Conservation (phyloP, 2,329 filamentous ascomycete species). For the Plectosphaerella cucumerina region DNA sequence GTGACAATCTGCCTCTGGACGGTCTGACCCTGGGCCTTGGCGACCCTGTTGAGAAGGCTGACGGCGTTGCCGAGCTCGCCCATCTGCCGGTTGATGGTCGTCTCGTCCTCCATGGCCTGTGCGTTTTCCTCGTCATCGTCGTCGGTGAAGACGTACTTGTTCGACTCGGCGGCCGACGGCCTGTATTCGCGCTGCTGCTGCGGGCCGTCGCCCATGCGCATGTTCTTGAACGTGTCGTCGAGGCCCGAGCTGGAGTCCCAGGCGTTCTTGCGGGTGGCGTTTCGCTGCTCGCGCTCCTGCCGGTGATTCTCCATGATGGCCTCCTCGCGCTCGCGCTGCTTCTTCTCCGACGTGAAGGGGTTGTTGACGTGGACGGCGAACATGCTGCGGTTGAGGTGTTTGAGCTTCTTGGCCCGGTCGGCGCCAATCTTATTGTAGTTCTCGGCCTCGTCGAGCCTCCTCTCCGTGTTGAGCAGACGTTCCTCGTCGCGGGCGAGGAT, state of each 20-base stretch:
- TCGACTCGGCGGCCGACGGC: slow-evolving; percentile 4
- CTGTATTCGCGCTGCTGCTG: slow-evolving; percentile 26
- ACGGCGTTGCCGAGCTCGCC: slow-evolving; percentile 69
- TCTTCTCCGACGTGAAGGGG: slow-evolving; percentile 68
- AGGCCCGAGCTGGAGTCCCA: slow-evolving; percentile 49
- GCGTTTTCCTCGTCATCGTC: slow-evolving; percentile 60
- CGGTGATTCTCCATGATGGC: slow-evolving; percentile 66
- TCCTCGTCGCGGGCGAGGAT: slow-evolving; percentile 76
- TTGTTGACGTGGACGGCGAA: slow-evolving; percentile 78
- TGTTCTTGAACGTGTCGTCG: slow-evolving; percentile 44
- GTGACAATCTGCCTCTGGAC: slow-evolving; percentile 71
- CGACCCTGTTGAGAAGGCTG: slow-evolving; percentile 67
- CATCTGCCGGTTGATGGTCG: slow-evolving; percentile 52
- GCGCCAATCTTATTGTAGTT: slow-evolving; percentile 73
- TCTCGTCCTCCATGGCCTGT: slow-evolving; percentile 40
- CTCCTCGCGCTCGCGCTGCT: slow-evolving; percentile 61
- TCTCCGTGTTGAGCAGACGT: slow-evolving; percentile 75
- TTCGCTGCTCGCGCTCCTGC: slow-evolving; percentile 60
- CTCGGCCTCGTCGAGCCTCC: slow-evolving; percentile 75
- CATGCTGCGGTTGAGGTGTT: slow-evolving; percentile 85
- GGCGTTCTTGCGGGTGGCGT: slow-evolving; percentile 52
- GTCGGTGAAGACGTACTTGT: slow-evolving; percentile 75
- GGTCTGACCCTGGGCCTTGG: slow-evolving; percentile 69
- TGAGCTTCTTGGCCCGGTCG: slow-evolving; percentile 77
- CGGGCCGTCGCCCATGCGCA: slow-evolving; percentile 22